Evolutionary conservation across 2,329 filamentous ascomycete species (phyloP), one percentile per base, ranked within the genome.

Genomic region (Arachnomyces sp.): DNA sequence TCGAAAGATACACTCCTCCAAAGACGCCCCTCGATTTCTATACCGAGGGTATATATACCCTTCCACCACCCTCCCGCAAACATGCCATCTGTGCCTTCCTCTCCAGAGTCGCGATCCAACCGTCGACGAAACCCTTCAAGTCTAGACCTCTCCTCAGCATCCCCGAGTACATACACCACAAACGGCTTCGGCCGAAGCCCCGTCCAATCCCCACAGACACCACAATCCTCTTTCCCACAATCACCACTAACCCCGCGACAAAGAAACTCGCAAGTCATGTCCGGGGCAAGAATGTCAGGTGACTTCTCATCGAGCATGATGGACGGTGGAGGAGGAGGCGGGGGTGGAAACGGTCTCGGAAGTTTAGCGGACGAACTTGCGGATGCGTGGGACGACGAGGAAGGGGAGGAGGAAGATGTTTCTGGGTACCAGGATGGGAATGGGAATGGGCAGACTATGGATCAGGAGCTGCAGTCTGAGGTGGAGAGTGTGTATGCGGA

Each of bases 361-460:
- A 81, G 74, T 47, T 57, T 82, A 37, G 78, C 78, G 18, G 78
- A 82, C 52, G 78, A 81, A 53, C 60, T 81, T 16, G 77, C 73
- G 17, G 73, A 77, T 49, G 71, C 72, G n/a, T 76, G 71, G 66
- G 73, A 68, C 46, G 67, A 67, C 8, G 66, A 72, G 15, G 59
- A 68, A 29, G 72, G 73, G 18, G 71, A 72, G 34, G 65, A 61
- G 12, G 64, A 59, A 35, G 64, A 65, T 43, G 53, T 52, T 6
- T 64, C 62, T 2, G 61, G 60, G 7, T 57, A 62, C 50, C 61
- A 64, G 35, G 54, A 49, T 14, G 47, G 47, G n/a, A 50, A 49
- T 7, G 47, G 48, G 17, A 55, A 60, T 30, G 48, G 51, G 38
- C 55, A 63, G n/a, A 51, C 52, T 29, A 41, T 53, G 39, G 52